Evolutionary conservation across 495 filamentous ascomycete species (phyloP), one percentile per base, ranked within the genome.

Genomic region (Echria macrotheca): DNA sequence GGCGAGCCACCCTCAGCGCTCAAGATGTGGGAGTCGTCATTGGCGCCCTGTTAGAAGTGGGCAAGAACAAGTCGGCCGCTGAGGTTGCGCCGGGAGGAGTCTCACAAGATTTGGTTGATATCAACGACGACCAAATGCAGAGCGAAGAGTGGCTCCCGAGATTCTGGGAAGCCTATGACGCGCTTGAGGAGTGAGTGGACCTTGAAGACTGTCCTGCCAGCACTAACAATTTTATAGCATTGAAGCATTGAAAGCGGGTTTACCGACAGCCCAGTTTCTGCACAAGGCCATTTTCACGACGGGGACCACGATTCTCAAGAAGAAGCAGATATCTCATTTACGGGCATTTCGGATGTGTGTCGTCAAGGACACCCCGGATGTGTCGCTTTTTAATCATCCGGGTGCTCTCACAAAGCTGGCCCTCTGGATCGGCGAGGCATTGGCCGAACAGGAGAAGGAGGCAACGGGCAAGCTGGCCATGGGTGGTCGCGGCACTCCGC

Each of bases 111-210:
- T 60, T 70, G 21, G 55, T 69, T 40, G 69, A 69, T 1, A 60
- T 67, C 33, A 69, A 75, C 43, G 69, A 75, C 44, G 69, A 72
- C 10, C 60, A 59, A 10, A 58, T 69, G 22, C 77, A 83, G 53
- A 70, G 71, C 3, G 81, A 88, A 50, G 84, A 85, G 56, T 86
- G 78, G 78, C 76, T 86, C 15, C 67, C 69, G 12, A 80, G 93
- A 45, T 98, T 97, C 63, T 97, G 88, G 87, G 82, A 84, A 42
- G 91, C 91, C 19, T 96, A 95, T 60, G 91, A 98, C 71, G 87
- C 91, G 1, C 77, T 97, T 9, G 78, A 83, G 52, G 73, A 86
- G 81, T 82, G 67, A 69, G 72, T 63, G 15, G 14, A 11, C 36
- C 56, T 52, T 10, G 10, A 14, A 14, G 21, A 7, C 46, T 17